Conservation (phyloP, 495 filamentous ascomycete species). For the Neurospora sp. region DNA sequence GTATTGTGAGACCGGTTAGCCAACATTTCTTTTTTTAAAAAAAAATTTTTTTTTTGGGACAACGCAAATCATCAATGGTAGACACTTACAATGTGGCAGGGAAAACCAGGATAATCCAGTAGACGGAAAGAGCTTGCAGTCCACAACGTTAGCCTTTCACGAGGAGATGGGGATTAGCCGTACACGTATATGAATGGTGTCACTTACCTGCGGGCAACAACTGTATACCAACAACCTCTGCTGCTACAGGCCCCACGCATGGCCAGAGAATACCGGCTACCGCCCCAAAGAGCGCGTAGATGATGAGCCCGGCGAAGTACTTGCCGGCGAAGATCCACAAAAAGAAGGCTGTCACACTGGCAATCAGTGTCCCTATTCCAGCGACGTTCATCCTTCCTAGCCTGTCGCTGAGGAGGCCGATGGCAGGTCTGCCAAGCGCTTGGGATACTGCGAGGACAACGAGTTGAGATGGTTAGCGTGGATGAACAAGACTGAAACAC, state of each 20-base stretch:
- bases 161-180: background rate
- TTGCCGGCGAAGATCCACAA: constrained; percentile 60
- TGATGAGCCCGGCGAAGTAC: constrained; percentile 54
- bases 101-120: constrained; percentile 63
- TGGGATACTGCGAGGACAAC: constrained; percentile 24
- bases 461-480: background rate
- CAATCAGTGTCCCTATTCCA: constrained; percentile 46
- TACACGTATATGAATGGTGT: background rate
- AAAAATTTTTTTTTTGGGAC: background rate
- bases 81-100: constrained; percentile 53
- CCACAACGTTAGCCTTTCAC: background rate
- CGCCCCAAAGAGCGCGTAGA: constrained; percentile 60
- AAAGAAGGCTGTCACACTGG: constrained; percentile 50
- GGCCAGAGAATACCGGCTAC: constrained; percentile 70
- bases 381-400: constrained; percentile 62
- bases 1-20: background rate
- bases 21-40: too few relatives aligned
- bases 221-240: constrained; percentile 66
- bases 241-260: constrained; percentile 59
- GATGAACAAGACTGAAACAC: background rate
- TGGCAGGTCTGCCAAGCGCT: constrained; percentile 45
- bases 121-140: constrained; percentile 48
- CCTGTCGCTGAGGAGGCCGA: constrained; percentile 57
- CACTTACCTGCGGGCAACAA: constrained; percentile 52
- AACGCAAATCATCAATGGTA: background rate